phyloP scores from a whole-genome alignment of 139 green algal genomes.

The Chlamydomonas sp. region DNA sequence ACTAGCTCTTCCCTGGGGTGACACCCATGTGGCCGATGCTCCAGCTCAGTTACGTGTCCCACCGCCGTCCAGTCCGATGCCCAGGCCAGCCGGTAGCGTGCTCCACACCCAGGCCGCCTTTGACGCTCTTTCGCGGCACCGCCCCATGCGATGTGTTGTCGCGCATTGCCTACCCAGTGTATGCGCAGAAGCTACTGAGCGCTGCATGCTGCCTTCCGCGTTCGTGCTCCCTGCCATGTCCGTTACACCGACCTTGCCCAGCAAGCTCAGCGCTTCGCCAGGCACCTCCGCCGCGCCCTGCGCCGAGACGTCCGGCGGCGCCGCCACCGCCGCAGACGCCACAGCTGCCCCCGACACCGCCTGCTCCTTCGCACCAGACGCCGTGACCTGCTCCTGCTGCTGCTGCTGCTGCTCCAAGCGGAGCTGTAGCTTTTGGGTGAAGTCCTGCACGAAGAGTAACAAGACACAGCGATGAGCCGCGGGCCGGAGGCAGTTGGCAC shows the following conservation, averaged over 20 bases:
- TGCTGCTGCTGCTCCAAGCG: not conserved
- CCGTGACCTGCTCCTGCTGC: not conserved
- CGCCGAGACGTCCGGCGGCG: not conserved
- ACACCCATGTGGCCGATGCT: not conserved
- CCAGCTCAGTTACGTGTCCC: not conserved
- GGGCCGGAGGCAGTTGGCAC: not conserved
- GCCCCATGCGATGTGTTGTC: no score
- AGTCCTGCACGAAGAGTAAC: conserved; percentile 18
- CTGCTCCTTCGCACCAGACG: not conserved
- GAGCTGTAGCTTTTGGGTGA: conserved; percentile 49
- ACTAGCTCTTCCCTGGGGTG: not conserved
- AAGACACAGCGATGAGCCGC: not conserved
- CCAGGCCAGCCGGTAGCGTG: not conserved
- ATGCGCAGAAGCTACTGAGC: no score
- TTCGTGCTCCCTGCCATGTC: no score
- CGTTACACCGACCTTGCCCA: conserved; percentile 6
- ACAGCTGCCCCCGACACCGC: conserved; percentile 32
- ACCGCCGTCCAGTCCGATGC: not conserved
- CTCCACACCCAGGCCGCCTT: no score
- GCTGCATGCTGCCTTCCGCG: no score
- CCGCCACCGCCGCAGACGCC: not conserved
- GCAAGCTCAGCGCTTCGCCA: not conserved
- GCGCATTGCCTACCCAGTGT: no score
- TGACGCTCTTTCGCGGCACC: no score
- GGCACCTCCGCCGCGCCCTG: not conserved